Evolutionary conservation across 768 basidiomycete genomes (phyloP).

Genomic region (Chalciporus sphaerocephalus): DNA sequence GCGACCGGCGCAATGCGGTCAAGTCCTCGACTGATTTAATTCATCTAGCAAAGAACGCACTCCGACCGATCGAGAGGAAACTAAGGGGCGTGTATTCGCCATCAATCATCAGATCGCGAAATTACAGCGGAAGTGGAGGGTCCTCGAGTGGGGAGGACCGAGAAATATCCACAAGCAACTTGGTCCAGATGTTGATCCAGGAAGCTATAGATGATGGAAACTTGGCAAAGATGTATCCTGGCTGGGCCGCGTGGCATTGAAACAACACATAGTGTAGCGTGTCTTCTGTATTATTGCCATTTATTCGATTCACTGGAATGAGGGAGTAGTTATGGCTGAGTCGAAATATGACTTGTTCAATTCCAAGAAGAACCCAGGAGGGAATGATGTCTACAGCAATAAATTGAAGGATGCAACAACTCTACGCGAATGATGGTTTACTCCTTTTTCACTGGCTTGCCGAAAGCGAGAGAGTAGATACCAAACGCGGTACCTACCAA

Average conservation of each 20-base stretch:
- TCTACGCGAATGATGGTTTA: slow-evolving; percentile 19
- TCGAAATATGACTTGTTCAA: not conserved
- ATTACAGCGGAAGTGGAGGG: slow-evolving; percentile 22
- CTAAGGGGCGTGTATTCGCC: slow-evolving; percentile 66
- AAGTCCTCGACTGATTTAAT: slow-evolving; percentile 54
- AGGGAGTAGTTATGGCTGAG: not conserved
- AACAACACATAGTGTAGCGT: too few species aligned
- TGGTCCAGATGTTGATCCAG: slow-evolving; percentile 88
- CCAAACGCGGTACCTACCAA: slow-evolving; percentile 52
- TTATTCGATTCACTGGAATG: not conserved
- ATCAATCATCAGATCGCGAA: slow-evolving; percentile 40
- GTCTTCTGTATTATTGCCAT: not conserved
- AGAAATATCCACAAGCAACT: slow-evolving; percentile 69
- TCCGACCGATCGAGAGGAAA: slow-evolving; percentile 81
- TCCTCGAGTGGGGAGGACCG: slow-evolving; percentile 30
- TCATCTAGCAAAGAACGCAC: slow-evolving; percentile 66
- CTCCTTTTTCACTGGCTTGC: slow-evolving; percentile 28
- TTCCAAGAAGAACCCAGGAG: slow-evolving; percentile 2
- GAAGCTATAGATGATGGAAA: slow-evolving; percentile 76
- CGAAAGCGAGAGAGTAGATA: slow-evolving; percentile 43
- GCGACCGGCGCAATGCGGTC: slow-evolving; percentile 42
- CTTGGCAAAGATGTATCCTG: slow-evolving; percentile 85
- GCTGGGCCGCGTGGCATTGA: slow-evolving; percentile 83
- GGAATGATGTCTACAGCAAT: slow-evolving; percentile 9
- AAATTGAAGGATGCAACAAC: slow-evolving; percentile 11